These are phyloP conservation scores for Rhinocladiella mackenziei DNA, from an alignment of 2,329 filamentous ascomycete genomes.

Conservation along the genomic window DNA sequence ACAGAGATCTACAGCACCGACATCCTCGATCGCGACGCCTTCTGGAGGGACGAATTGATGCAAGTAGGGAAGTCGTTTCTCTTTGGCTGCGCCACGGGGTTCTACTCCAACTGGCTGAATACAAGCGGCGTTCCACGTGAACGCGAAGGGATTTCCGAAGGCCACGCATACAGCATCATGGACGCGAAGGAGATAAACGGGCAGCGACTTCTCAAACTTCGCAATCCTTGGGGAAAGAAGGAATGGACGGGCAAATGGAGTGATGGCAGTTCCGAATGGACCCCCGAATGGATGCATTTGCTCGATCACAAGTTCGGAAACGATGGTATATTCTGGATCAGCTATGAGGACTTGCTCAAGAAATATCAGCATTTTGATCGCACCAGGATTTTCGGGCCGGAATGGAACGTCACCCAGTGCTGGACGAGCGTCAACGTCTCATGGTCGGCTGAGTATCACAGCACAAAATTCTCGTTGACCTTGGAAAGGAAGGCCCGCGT, in stretches of 20 bases:
- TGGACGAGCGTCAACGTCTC: constrained; percentile 59
- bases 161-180: constrained; percentile 58
- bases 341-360: constrained; percentile 55
- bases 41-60: constrained; percentile 77
- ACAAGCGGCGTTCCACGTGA: constrained; percentile 16
- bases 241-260: constrained; percentile 81
- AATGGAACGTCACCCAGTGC: constrained; percentile 58
- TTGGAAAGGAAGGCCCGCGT: constrained; percentile 51
- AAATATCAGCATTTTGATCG: constrained; percentile 59
- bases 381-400: constrained; percentile 57
- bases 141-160: constrained; percentile 40
- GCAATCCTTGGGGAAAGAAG: constrained; percentile 76
- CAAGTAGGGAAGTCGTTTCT: constrained; percentile 74
- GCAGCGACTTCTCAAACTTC: constrained; percentile 55
- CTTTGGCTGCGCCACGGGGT: constrained; percentile 46
- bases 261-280: constrained; percentile 82
- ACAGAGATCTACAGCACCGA: constrained; percentile 45
- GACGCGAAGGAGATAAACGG: constrained; percentile 59
- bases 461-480: constrained; percentile 56
- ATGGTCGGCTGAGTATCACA: constrained; percentile 57
- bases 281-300: constrained; percentile 69
- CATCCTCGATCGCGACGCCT: constrained; percentile 64
- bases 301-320: constrained; percentile 71
- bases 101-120: constrained; percentile 31
- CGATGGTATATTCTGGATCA: constrained; percentile 65